Percentiles rank a stretch among this genome's conserved stretches.
Evolutionary conservation across 306 rosid species (phyloP).

Genomic region (Vigna unguiculata): DNA sequence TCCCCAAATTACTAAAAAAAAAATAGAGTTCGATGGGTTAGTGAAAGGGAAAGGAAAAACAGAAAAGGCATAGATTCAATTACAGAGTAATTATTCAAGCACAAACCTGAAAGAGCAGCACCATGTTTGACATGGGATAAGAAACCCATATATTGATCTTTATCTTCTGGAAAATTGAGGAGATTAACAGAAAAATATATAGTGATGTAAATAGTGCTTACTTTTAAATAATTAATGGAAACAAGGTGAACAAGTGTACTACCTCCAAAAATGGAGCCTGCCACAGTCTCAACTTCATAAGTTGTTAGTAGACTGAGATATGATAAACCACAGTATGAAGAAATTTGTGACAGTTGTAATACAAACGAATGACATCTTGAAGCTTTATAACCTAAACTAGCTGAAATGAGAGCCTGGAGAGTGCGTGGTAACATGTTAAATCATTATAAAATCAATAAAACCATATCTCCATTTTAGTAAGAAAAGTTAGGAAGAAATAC

Average conservation of each 20-base stretch:
- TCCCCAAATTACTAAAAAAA: conserved; percentile 80
- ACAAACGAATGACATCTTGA: conserved; percentile 55
- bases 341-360: conserved; percentile 62
- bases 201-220: conserved; percentile 19
- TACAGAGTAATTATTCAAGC: conserved; percentile 38
- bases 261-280: conserved; percentile 65
- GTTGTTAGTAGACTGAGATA: conserved; percentile 72
- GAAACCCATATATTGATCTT: conserved; percentile 59
- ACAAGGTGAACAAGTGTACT: conserved; percentile 39
- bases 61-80: conserved; percentile 35
- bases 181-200: conserved; percentile 7
- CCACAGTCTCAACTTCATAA: conserved; percentile 61
- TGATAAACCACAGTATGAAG: conserved; percentile 78
- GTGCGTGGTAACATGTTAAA: conserved; percentile 37
- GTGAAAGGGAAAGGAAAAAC: conserved; percentile 39
- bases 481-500: conserved; percentile 11
- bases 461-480: neutral
- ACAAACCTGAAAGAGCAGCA: conserved; percentile 82
- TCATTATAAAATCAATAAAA: conserved; percentile 9
- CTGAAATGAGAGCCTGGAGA: conserved; percentile 79
- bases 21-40: conserved; percentile 21
- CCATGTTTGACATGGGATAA: conserved; percentile 76
- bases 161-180: conserved; percentile 59
- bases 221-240: conserved; percentile 16
- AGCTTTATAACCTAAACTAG: conserved; percentile 55